Conservation (phyloP, 2,329 filamentous ascomycete species). For the Fusarium clavum region DNA sequence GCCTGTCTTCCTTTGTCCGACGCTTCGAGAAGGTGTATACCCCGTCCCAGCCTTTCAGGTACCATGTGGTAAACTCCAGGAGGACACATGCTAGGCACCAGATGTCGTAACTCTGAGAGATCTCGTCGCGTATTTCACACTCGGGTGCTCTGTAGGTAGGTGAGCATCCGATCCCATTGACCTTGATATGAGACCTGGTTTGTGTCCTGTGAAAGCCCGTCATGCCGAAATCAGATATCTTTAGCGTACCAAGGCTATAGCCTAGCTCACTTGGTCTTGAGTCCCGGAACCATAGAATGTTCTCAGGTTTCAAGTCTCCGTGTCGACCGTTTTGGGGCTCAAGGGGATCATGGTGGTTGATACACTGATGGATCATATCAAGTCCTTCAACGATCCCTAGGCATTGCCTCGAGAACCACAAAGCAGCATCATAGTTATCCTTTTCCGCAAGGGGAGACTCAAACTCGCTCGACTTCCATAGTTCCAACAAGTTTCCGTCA, state of each 20-base stretch:
- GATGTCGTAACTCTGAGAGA: conserved; percentile 3
- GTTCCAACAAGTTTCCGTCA: conserved; percentile 8
- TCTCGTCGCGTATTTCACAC: not conserved
- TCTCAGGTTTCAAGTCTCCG: conserved; percentile 20
- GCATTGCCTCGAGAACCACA: conserved; percentile 11
- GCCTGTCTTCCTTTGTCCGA: too few relatives aligned
- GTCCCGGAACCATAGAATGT: conserved; percentile 18
- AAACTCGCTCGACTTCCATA: not conserved
- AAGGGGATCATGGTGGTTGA: rapidly evolving
- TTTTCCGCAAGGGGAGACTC: not conserved
- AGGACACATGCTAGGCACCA: conserved; percentile 22
- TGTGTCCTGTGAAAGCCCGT: conserved; percentile 1
- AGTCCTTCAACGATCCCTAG: conserved; percentile 1
- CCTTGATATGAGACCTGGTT: not conserved
- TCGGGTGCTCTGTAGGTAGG: conserved; percentile 17
- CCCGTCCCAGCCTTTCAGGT: too few relatives aligned
- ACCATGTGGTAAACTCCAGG: conserved; percentile 3
- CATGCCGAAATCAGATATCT: conserved; percentile 22
- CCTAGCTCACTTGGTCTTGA: not conserved
- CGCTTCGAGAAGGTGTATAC: too few relatives aligned
- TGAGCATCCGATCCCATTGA: not conserved
- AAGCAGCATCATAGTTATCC: rapidly evolving
- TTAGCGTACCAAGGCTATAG: not conserved
- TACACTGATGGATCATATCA: not conserved
- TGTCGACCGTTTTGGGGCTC: conserved; percentile 1